Evolutionary conservation across 2,329 filamentous ascomycete genomes (phyloP).

Genomic region (Epichloe aotearoae): DNA sequence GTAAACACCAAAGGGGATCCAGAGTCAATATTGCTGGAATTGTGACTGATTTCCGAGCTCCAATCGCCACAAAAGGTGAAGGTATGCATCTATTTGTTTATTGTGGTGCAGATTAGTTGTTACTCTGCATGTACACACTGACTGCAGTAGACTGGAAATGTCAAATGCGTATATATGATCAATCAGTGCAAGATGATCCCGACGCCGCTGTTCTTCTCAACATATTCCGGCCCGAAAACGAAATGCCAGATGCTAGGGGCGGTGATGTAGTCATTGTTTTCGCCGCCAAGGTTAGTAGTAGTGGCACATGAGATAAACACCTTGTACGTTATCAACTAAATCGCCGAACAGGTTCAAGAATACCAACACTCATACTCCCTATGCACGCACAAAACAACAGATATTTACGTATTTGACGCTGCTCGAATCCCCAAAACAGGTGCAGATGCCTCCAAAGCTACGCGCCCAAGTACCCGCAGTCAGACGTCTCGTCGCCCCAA

Average conservation of each 20-base stretch:
- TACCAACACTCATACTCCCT: conserved; percentile 25
- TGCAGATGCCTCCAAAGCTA: conserved; percentile 20
- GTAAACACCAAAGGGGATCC: conserved; percentile 13
- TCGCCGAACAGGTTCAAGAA: conserved; percentile 26
- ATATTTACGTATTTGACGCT: conserved; percentile 30
- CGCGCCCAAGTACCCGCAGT: conserved; percentile 9
- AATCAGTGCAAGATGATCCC: conserved; percentile 32
- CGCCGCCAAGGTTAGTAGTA: conserved; percentile 34
- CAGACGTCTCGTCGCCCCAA: conserved; percentile 11
- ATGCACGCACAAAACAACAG: conserved; percentile 27
- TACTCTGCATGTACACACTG: not conserved
- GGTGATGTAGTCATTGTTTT: conserved; percentile 32
- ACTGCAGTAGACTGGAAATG: conserved; percentile 41
- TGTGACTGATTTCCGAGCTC: conserved; percentile 49
- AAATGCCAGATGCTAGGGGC: conserved; percentile 33
- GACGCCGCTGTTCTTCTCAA: conserved; percentile 32
- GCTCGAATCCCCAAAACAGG: conserved; percentile 21
- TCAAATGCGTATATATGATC: conserved; percentile 47
- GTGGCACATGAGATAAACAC: not conserved
- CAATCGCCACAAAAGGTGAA: conserved; percentile 33
- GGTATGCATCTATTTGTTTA: conserved; percentile 27
- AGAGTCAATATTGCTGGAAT: conserved; percentile 54
- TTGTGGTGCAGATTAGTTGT: not conserved
- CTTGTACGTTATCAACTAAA: conserved; percentile 1
- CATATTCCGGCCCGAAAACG: conserved; percentile 42